Base-by-base conservation (phyloP, 768 basidiomycete species). In the Suillus alpinus region DNA sequence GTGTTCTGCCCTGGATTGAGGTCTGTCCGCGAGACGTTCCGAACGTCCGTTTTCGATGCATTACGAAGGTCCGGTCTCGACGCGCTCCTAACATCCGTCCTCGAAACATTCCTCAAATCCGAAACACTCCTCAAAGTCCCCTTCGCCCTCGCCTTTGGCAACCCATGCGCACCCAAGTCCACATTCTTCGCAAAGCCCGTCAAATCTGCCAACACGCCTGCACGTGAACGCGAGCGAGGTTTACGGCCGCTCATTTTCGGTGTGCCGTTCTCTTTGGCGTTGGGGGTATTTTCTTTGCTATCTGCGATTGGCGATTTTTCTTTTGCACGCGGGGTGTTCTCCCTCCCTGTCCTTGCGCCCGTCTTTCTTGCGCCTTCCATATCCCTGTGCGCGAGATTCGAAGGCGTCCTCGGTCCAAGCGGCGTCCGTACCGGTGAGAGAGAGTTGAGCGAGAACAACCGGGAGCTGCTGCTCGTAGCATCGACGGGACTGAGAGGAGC, bases 201-300 rank as follows among this genome's bases (percentile, higher is more conserved):
- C 31, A 81, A 65, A 58, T 83, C 80, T 10, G 68, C 73, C 9
- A 83, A 68, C 26, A 73, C 76, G 18, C 73, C 72, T 20, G 58
- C 70, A 12, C 67, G 72, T 18, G 68, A 63, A 50, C 72, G 72
- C 0, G 53, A 29, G 10, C 71, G 65, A 23, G 73, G 58, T 5
- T 71, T 73, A 40, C 61, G 74, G 29, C 71, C 73, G 1, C 71
- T 68, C 23, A 72, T 32, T 43, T 69, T 69, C 29, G 62, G 63
- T 32, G 52, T 66, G 26, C 6, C 1, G 16, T 39, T 37, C 37
- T 26, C 37, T 52, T 56, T 62, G 18, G 70, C 65, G 47, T 77
- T 70, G 23, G 77, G 73, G 6, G 78, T 73, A 9, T 23, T 31
- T 31, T 56, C 61, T 13, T 50, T 57, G 26, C 44, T 49, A 6